Evolutionary conservation across 1,284 basidiomycete species (phyloP).

Genomic region (Garcileccinum viscosum): DNA sequence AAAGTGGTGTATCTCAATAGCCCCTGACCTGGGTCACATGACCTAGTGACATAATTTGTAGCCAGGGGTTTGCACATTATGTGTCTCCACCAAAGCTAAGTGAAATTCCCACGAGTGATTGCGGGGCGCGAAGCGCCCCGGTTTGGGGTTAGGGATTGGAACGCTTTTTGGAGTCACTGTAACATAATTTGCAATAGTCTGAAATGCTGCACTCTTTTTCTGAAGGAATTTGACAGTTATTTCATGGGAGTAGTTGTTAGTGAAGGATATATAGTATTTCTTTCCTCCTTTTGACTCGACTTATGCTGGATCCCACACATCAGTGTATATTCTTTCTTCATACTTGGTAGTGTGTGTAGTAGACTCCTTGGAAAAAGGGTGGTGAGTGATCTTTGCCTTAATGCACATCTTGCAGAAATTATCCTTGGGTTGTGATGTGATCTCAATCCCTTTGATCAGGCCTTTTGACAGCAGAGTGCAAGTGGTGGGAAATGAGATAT

Average conservation of each 20-base stretch:
- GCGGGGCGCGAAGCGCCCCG: too few relatives aligned
- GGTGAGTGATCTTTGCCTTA: neutral
- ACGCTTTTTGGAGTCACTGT: too few relatives aligned
- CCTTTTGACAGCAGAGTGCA: neutral
- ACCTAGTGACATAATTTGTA: too few relatives aligned
- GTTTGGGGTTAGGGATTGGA: too few relatives aligned
- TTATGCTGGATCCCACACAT: neutral
- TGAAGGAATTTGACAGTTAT: neutral
- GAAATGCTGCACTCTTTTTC: neutral
- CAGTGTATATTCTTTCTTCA: neutral
- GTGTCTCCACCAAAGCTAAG: too few relatives aligned
- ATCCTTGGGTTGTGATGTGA: neutral
- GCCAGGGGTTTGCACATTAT: too few relatives aligned
- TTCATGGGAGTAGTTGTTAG: neutral
- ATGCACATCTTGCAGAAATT: neutral
- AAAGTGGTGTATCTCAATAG: too few relatives aligned
- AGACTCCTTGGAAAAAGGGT: neutral
- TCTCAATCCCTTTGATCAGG: neutral
- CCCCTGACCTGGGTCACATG: too few relatives aligned
- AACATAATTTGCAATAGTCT: neutral
- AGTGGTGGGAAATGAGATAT: neutral
- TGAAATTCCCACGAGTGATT: too few relatives aligned
- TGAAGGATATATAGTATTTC: neutral
- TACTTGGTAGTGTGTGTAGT: neutral
- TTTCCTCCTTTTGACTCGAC: neutral